A percentile compares a stretch with the other conserved stretches of the same genome.
Conservation (phyloP, 108 stramenopile genomes). For the Cylindrotheca fusiformis region DNA sequence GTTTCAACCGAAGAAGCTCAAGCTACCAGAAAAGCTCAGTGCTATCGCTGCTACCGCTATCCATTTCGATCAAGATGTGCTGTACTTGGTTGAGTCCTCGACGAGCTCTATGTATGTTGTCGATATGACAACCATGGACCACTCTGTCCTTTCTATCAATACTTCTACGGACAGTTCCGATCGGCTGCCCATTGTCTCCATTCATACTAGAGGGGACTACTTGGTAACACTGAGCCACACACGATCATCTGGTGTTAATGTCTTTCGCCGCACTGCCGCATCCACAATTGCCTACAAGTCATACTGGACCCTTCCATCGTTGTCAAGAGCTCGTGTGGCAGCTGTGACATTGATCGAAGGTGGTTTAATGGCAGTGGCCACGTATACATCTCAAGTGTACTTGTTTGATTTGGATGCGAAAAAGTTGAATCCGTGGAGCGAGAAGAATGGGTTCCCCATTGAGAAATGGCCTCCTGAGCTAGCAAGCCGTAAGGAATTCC, state of each 20-base stretch:
- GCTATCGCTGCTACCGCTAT: constrained; percentile 10
- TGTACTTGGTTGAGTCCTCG: constrained; percentile 19
- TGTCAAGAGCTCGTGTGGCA: constrained; percentile 35
- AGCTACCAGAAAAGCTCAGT: constrained; percentile 15
- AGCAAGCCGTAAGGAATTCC: constrained; percentile 48
- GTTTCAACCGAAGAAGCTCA: constrained; percentile 15
- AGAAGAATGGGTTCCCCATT: constrained; percentile 60
- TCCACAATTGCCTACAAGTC: constrained; percentile 23
- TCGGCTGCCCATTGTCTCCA: constrained; percentile 18
- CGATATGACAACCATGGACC: neutral
- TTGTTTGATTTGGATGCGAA: constrained; percentile 55
- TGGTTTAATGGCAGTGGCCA: constrained; percentile 62
- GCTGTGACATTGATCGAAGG: constrained; percentile 36
- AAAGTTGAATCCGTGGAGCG: constrained; percentile 66
- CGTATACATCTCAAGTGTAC: constrained; percentile 56
- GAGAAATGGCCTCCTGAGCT: constrained; percentile 59
- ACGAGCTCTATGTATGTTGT: neutral
- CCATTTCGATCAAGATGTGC: constrained; percentile 4
- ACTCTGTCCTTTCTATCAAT: neutral
- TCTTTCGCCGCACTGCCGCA: constrained; percentile 29
- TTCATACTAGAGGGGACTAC: constrained; percentile 43
- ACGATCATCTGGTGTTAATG: constrained; percentile 27
- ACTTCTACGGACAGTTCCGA: neutral
- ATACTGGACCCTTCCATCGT: constrained; percentile 73
- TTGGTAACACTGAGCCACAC: constrained; percentile 44